These are phyloP conservation scores for Emmonsia crescens DNA, from an alignment of 2,329 filamentous ascomycete species.

Conservation along the genomic window DNA sequence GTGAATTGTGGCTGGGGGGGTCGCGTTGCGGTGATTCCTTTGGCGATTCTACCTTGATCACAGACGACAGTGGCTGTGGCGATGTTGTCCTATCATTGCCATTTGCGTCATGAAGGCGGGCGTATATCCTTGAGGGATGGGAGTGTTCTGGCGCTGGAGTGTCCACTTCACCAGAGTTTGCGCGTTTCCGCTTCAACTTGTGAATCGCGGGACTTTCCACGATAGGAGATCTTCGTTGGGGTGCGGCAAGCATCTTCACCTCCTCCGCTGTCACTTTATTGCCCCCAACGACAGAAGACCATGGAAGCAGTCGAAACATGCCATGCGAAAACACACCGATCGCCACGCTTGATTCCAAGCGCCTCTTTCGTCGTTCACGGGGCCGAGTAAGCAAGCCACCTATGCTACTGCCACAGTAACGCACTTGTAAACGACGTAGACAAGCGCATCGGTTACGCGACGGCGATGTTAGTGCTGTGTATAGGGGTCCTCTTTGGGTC, in stretches of 20 bases:
- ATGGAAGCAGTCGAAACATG: conserved; percentile 40
- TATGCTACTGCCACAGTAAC: neutral
- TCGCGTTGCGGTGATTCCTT: neutral
- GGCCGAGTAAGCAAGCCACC: neutral
- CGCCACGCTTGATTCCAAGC: neutral
- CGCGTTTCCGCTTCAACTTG: conserved; percentile 50
- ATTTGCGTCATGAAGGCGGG: neutral
- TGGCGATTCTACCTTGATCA: neutral
- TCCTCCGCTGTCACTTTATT: conserved; percentile 36
- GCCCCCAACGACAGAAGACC: conserved; percentile 35
- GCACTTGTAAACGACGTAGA: neutral
- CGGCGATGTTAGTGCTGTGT: neutral
- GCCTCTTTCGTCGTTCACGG: neutral
- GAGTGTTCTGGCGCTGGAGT: neutral
- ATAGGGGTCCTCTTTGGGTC: neutral
- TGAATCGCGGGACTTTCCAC: conserved; percentile 18
- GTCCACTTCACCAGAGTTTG: conserved; percentile 36
- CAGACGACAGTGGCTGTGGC: neutral
- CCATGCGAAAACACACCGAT: conserved; percentile 28
- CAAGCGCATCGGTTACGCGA: conserved; percentile 6
- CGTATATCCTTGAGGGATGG: neutral
- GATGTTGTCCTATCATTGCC: neutral
- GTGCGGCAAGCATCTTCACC: conserved; percentile 33
- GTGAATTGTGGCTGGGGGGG: neutral
- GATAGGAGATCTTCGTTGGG: conserved; percentile 22